These are phyloP conservation scores for Hydnomerulius pinastri DNA, from an alignment of 768 basidiomycete species.

Conservation along the genomic window DNA sequence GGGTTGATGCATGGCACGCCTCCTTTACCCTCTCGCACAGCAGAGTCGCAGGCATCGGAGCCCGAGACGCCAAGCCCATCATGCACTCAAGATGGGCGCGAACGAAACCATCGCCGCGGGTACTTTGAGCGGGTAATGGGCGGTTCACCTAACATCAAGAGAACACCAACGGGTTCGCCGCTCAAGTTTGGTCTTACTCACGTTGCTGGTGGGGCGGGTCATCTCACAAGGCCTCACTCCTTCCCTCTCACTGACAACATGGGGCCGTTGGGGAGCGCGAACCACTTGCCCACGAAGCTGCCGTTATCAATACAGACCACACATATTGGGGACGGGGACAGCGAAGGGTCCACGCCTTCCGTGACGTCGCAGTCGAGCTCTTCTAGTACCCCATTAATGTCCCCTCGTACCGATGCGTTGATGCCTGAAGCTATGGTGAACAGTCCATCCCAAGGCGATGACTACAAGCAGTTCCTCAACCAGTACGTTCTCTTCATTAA, in stretches of 20 bases:
- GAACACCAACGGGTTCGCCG: conserved; percentile 54
- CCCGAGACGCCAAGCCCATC: conserved; percentile 13
- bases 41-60: conserved; percentile 8
- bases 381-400: conserved; percentile 43
- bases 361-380: conserved; percentile 44
- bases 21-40: conserved; percentile 1
- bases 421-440: conserved; percentile 11
- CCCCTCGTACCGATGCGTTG: conserved; percentile 37
- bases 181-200: conserved; percentile 21
- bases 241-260: conserved; percentile 29
- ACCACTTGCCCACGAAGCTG: conserved; percentile 9
- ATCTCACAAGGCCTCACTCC: conserved; percentile 37
- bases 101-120: conserved; percentile 58
- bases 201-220: conserved; percentile 26
- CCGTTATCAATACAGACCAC: conserved; percentile 14
- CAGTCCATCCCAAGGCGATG: conserved; percentile 22
- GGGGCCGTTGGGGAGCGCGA: conserved; percentile 10
- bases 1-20: conserved; percentile 6
- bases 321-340: conserved; percentile 21
- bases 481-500: conserved; percentile 45
- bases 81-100: conserved; percentile 14
- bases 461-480: conserved; percentile 64
- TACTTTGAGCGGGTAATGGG: conserved; percentile 49
- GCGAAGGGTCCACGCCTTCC: conserved; percentile 48
- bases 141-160: conserved; percentile 35